Evolutionary conservation across 176 grass and related monocot genomes (phyloP), one percentile per base, ranked within the genome.

Genomic region (Carex parvula): DNA sequence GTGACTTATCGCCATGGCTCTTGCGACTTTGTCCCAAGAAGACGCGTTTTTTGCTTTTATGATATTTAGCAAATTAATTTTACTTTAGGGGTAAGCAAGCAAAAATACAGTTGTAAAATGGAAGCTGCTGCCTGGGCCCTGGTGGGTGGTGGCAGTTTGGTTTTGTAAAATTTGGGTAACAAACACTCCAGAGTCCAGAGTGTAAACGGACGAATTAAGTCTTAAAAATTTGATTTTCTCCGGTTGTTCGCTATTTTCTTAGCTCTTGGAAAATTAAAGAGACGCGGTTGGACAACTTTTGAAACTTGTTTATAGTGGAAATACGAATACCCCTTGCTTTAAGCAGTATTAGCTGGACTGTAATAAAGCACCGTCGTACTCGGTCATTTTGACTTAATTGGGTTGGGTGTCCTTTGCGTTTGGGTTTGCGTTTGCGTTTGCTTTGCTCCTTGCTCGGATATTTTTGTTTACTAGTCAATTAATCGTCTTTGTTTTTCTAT

Each of bases 391-490:
- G 21, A 77, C 72, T 77, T 26, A 26, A 26, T 26, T 29, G 29
- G 29, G 1, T 29, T 77, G 5, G 44, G 2, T 53, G 70, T 9
- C 4, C 15, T 35, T 69, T 69, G 37, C 8, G 17, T 42, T 70
- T 70, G 67, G 17, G 26, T 35, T 69, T 69, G 37, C 8, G 17
- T 42, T 70, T 70, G 67, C 32, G 1, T 33, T 33, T 33, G 32
- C n/a, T 35, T 39, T 70, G 16, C 17, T 70, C 10, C 26, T 74
- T 50, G 70, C 70, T 74, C 20, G 3, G 24, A 78, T 77, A 56
- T 56, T 56, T 77, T 55, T 55, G 73, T 26, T 78, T 55, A 13
- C 50, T 57, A 78, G 52, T 78, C 52, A 57, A 78, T 52, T 16
- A 57, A 26, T 8, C 9, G 1, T 15, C 54, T 53, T 29, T 52